Conservation (phyloP, 73 alveolate species). For the Paramecium sexaurelia region DNA sequence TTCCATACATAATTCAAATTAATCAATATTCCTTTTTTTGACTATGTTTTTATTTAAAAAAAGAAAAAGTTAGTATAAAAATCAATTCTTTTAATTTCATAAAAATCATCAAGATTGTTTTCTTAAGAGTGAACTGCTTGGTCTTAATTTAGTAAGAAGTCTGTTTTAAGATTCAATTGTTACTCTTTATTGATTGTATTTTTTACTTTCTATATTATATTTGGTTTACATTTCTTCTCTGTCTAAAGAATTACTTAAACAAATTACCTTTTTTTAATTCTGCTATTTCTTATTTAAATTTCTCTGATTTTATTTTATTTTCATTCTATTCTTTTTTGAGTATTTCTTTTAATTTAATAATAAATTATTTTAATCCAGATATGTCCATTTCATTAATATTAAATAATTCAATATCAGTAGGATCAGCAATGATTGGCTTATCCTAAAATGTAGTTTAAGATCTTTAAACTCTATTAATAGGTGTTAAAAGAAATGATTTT, state of each 20-base stretch:
- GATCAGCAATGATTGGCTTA: neutral
- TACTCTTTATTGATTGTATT: neutral
- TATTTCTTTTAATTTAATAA: neutral
- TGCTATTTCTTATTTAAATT: neutral
- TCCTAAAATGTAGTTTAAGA: neutral
- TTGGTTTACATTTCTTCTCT: neutral
- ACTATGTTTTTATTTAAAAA: too few relatives aligned
- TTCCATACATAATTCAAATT: too few relatives aligned
- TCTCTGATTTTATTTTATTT: neutral
- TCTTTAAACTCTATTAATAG: neutral
- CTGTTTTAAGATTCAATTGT: conserved; percentile 12
- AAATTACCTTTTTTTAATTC: neutral
- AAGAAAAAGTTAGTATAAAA: too few relatives aligned
- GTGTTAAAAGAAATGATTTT: neutral
- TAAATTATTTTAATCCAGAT: neutral
- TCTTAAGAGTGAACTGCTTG: neutral
- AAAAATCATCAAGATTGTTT: neutral
- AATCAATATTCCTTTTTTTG: too few relatives aligned
- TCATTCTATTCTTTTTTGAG: neutral
- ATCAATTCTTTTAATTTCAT: too few relatives aligned
- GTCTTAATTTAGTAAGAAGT: conserved; percentile 14
- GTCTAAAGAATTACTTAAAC: neutral
- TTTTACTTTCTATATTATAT: neutral
- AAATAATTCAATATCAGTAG: neutral
- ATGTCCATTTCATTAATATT: neutral